Base-by-base conservation (phyloP, 2,329 filamentous ascomycete species). In the Paraphaeosphaeria sporulosa region DNA sequence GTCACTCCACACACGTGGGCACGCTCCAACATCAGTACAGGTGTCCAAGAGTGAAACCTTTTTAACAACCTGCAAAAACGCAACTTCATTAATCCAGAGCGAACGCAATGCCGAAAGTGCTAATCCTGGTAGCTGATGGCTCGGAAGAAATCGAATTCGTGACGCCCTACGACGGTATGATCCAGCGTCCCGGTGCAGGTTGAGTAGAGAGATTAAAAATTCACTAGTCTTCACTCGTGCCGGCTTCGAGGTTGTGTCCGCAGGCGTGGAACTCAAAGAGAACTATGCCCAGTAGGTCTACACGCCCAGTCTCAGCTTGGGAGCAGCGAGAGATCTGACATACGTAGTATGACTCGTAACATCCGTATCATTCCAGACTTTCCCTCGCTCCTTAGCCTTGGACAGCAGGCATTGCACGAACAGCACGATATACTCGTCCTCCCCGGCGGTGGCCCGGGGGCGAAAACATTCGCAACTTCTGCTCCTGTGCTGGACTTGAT, bases 71-170 rank as follows among this genome's bases (percentile, higher is more conserved):
- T 27, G 25, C 17, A 17, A 38, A 13, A 15, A 38, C 36, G 17
- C 36, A 38, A 15, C 13, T 15, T 36, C 15, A 27, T n/a, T n/a
- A 49, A 27, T 27, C 19, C 7, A 25, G 12, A 19, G 17, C 50
- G 23, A 30, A 43, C 23, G 19, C 50, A 10, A 76, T 74, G 74
- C 74, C 72, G 4, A 74, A 71, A 64, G 76, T 76, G 19, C 63
- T 79, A 15, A 71, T 80, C 3, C 66, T 79, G 9, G 64, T 79
- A 15, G 76, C 77, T 3, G 76, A 79, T 64, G 78, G 77, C 42
- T 72, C 71, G 0, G 78, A 80, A 63, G 78, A 79, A 63, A 79
- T 79, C 57, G 77, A 79, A 56, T 79, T 78, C 51, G 75, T 79
- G 8, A 79, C 76, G 4, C 71, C 76, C 1, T 78, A 79, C 48